phyloP scores from a whole-genome alignment of 345 rosid species.

The Murraya paniculata region DNA sequence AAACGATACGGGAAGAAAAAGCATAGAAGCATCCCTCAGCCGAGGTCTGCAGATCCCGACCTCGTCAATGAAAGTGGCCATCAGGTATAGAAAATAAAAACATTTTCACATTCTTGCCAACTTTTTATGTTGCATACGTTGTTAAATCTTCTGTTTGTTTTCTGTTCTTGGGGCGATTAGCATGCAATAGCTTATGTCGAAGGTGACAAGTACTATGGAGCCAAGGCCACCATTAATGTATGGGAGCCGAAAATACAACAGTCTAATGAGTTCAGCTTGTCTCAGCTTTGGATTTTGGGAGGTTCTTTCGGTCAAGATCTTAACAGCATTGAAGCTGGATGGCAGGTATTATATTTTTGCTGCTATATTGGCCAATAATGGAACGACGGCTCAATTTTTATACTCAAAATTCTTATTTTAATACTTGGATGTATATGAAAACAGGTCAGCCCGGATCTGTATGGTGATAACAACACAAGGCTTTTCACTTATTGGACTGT shows the following conservation, averaged over 20 bases:
- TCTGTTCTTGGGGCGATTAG: slow-evolving; percentile 37
- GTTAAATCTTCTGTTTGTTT: slow-evolving; percentile 14
- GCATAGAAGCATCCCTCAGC: slow-evolving; percentile 70
- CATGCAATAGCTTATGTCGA: slow-evolving; percentile 97
- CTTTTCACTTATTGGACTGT: slow-evolving; percentile 99
- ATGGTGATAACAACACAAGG: slow-evolving; percentile 98
- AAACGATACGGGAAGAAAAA: slow-evolving; percentile 95
- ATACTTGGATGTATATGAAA: slow-evolving; percentile 14
- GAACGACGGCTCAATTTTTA: neutral
- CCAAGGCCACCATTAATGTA: slow-evolving; percentile 93
- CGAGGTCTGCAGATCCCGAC: slow-evolving; percentile 88
- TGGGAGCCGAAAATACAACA: slow-evolving; percentile 98
- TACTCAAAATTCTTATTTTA: neutral
- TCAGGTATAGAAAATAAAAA: slow-evolving; percentile 46
- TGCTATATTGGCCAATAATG: slow-evolving; percentile 20
- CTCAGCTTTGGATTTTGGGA: slow-evolving; percentile 96
- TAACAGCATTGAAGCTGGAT: slow-evolving; percentile 97
- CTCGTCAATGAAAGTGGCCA: slow-evolving; percentile 85
- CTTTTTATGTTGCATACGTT: slow-evolving; percentile 11
- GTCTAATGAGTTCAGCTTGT: slow-evolving; percentile 93
- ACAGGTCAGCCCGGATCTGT: slow-evolving; percentile 98
- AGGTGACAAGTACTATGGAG: slow-evolving; percentile 89
- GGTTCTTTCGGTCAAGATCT: slow-evolving; percentile 98
- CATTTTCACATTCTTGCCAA: neutral
- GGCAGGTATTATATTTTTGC: slow-evolving; percentile 62